Conservation (phyloP, 2,329 filamentous ascomycete species). For the Paraphoma sp. region DNA sequence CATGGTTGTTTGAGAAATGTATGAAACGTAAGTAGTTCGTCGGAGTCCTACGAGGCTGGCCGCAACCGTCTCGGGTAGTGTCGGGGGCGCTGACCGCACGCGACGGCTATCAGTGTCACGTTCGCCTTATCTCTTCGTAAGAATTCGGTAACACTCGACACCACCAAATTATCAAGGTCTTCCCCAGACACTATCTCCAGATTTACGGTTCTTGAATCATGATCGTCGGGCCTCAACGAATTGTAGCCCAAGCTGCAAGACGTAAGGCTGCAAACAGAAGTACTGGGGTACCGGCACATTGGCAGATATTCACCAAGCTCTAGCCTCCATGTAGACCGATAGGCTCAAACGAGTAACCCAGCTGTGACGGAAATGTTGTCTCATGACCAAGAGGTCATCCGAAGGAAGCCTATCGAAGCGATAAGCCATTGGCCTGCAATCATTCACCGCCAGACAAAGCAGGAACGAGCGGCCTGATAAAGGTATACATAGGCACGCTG, state of each 20-base stretch:
- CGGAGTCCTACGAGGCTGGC: not conserved
- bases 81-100: slow-evolving; percentile 11
- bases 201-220: slow-evolving; percentile 7
- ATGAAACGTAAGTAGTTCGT: no score
- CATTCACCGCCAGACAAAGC: slow-evolving; percentile 29
- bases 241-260: not conserved
- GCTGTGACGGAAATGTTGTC: slow-evolving; percentile 5
- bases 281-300: slow-evolving; percentile 5
- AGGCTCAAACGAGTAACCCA: slow-evolving; percentile 1
- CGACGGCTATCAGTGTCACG: slow-evolving; percentile 16
- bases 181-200: slow-evolving; percentile 13
- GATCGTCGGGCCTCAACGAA: slow-evolving; percentile 7
- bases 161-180: slow-evolving; percentile 21
- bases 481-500: not conserved
- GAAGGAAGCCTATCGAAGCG: slow-evolving; percentile 38
- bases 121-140: slow-evolving; percentile 19
- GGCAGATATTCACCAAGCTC: slow-evolving; percentile 4
- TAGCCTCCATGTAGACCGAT: slow-evolving; percentile 10
- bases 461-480: slow-evolving; percentile 4
- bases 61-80: slow-evolving; percentile 14
- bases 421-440: slow-evolving; percentile 30
- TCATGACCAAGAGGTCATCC: slow-evolving; percentile 13
- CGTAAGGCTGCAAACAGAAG: not conserved
- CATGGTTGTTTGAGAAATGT: no score
- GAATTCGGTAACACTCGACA: slow-evolving; percentile 16